A percentile compares a stretch with the other conserved stretches of the same genome.
These are phyloP conservation scores for Pseudogymnoascus sp. DNA, from an alignment of 2,329 filamentous ascomycete genomes.

Conservation along the genomic window DNA sequence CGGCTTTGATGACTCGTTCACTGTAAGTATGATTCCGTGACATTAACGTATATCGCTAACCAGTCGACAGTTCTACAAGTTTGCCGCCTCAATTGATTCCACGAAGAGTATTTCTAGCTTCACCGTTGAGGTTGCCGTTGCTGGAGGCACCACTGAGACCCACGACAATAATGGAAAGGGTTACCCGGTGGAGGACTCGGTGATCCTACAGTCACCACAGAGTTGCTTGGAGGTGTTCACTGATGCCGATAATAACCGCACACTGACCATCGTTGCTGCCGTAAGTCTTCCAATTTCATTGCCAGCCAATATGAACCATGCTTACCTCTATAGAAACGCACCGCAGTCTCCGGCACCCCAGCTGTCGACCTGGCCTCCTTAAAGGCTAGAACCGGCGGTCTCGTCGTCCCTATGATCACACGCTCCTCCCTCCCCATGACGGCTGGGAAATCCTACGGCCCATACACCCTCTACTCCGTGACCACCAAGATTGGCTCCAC, in stretches of 20 bases:
- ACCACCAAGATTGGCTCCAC: conserved; percentile 15
- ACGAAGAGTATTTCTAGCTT: conserved; percentile 54
- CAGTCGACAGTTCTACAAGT: conserved; percentile 22
- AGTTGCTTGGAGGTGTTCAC: conserved; percentile 38
- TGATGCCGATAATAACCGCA: conserved; percentile 12
- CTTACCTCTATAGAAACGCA: conserved; percentile 14
- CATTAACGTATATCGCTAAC: conserved; percentile 18
- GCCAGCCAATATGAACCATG: background rate
- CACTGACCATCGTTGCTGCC: conserved; percentile 22
- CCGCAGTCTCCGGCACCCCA: conserved; percentile 13
- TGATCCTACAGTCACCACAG: conserved; percentile 47
- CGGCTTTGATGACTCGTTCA: conserved; percentile 54
- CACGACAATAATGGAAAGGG: conserved; percentile 50
- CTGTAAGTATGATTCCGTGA: conserved; percentile 39
- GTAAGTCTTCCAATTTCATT: conserved; percentile 13
- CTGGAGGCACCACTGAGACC: conserved; percentile 36
- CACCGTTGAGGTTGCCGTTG: conserved; percentile 41
- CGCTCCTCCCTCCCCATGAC: conserved; percentile 19
- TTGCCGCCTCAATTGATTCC: conserved; percentile 40
- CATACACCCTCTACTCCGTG: conserved; percentile 22
- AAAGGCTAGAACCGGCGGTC: conserved; percentile 15
- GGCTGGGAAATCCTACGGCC: conserved; percentile 18
- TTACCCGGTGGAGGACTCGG: conserved; percentile 45
- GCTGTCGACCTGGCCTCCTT: conserved; percentile 18
- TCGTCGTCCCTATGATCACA: conserved; percentile 18